A percentile compares a stretch with the other conserved stretches of the same genome.
Evolutionary conservation across 1,139 yeast genomes (phyloP).

Genomic region (Nakaseomyces uthaithaninus): DNA sequence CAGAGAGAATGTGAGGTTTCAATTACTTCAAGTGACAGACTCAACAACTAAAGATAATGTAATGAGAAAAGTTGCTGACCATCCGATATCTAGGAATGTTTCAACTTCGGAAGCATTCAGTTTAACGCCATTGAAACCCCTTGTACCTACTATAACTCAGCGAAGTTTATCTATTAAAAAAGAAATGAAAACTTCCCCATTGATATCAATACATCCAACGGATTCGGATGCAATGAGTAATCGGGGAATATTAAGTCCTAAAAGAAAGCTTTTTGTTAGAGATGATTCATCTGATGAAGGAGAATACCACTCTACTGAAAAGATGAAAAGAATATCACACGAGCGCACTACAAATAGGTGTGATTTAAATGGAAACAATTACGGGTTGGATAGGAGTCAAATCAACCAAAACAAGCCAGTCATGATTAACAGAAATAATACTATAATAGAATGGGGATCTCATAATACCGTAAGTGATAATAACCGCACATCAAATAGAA

Average conservation of each 20-base stretch:
- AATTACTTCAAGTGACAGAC: slow-evolving; percentile 44
- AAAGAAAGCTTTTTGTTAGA: slow-evolving; percentile 14
- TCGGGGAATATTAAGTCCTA: background rate
- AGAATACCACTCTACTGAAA: background rate
- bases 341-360: too few species aligned
- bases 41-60: background rate
- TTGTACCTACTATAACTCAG: background rate
- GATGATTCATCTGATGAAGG: slow-evolving; percentile 10
- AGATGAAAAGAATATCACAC: too few species aligned
- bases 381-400: background rate
- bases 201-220: background rate
- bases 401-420: too few species aligned
- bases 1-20: slow-evolving; percentile 20
- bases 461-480: slow-evolving; percentile 8
- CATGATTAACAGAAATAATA: slow-evolving; percentile 15
- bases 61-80: background rate
- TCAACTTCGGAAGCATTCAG: background rate
- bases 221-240: slow-evolving; percentile 3
- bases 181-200: background rate
- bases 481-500: background rate
- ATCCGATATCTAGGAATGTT: background rate
- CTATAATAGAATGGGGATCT: slow-evolving; percentile 29
- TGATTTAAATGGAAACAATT: slow-evolving; percentile 9
- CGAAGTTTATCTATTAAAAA: background rate
- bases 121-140: background rate